Evolutionary conservation across 257 asterid genomes (phyloP).

Genomic region (Plantago elongata): DNA sequence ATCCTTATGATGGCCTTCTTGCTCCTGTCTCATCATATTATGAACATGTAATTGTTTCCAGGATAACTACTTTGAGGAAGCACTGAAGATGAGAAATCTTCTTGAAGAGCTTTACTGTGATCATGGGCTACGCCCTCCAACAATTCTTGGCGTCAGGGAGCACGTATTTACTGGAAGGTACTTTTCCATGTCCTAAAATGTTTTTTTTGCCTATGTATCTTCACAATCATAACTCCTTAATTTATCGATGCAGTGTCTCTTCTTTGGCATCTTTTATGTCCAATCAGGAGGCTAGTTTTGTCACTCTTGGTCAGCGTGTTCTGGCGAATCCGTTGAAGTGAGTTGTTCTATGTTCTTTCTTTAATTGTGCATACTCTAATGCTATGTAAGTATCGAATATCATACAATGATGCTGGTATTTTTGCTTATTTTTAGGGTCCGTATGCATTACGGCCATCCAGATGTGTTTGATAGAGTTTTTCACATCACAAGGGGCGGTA

Average conservation of each 20-base stretch:
- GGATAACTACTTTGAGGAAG: constrained; percentile 99
- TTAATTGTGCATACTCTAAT: constrained; percentile 12
- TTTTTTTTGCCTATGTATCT: constrained; percentile 5
- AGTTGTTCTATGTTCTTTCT: constrained; percentile 28
- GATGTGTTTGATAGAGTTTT: constrained; percentile 97
- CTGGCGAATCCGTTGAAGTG: constrained; percentile 90
- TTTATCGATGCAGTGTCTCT: constrained; percentile 76
- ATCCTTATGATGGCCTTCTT: neutral
- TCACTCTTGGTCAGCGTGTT: constrained; percentile 98
- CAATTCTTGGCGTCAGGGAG: constrained; percentile 98
- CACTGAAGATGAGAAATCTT: constrained; percentile 94
- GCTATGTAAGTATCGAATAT: neutral
- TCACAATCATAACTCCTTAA: constrained; percentile 23
- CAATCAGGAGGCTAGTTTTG: constrained; percentile 94
- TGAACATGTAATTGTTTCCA: constrained; percentile 18
- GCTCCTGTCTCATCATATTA: neutral
- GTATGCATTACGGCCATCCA: constrained; percentile 99
- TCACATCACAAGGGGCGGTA: constrained; percentile 96
- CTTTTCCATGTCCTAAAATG: constrained; percentile 8
- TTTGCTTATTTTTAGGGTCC: constrained; percentile 55
- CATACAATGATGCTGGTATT: constrained; percentile 17
- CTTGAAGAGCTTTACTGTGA: constrained; percentile 77
- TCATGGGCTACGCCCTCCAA: constrained; percentile 82
- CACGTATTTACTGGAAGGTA: constrained; percentile 99
- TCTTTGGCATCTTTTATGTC: constrained; percentile 97